These are phyloP conservation scores for Globisporangium radiosum DNA, from an alignment of 352 stramenopile genomes.

Conservation along the genomic window DNA sequence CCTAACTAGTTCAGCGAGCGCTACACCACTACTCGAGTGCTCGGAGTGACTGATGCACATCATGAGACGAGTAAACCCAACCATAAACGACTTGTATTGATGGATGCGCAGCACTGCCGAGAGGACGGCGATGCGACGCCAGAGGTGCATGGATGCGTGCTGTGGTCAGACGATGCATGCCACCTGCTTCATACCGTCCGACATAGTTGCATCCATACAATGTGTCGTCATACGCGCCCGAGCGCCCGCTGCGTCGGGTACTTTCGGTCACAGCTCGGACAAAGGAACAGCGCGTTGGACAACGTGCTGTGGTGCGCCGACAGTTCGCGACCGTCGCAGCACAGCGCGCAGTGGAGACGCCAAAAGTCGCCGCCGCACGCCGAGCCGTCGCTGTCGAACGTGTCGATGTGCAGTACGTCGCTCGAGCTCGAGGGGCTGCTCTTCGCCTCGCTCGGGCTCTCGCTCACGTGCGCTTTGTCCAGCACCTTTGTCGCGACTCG, in stretches of 20 bases:
- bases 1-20: too few relatives aligned
- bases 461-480: constrained; percentile 9
- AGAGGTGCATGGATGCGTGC: too few relatives aligned
- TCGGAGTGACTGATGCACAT: too few relatives aligned
- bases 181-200: too few relatives aligned
- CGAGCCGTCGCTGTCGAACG: constrained; percentile 23
- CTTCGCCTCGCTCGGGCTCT: constrained; percentile 36
- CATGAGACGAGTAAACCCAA: too few relatives aligned
- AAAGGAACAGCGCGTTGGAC: constrained; percentile 61
- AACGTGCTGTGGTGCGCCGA: constrained; percentile 19
- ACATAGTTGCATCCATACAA: too few relatives aligned
- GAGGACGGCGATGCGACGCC: too few relatives aligned
- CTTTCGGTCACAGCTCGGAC: constrained; percentile 68
- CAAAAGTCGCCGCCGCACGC: constrained; percentile 22
- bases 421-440: constrained; percentile 62
- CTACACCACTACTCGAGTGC: too few relatives aligned
- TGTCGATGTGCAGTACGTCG: constrained; percentile 41
- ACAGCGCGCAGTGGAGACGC: constrained; percentile 64
- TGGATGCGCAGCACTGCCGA: too few relatives aligned
- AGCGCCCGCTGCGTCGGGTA: constrained; percentile 78
- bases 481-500: constrained; percentile 10
- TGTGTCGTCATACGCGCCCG: constrained; percentile 35
- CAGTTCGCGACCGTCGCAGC: constrained; percentile 30
- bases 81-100: too few relatives aligned
- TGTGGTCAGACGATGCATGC: too few relatives aligned